Base-by-base conservation (phyloP, 768 basidiomycete species). In the Termitomyces sp. region DNA sequence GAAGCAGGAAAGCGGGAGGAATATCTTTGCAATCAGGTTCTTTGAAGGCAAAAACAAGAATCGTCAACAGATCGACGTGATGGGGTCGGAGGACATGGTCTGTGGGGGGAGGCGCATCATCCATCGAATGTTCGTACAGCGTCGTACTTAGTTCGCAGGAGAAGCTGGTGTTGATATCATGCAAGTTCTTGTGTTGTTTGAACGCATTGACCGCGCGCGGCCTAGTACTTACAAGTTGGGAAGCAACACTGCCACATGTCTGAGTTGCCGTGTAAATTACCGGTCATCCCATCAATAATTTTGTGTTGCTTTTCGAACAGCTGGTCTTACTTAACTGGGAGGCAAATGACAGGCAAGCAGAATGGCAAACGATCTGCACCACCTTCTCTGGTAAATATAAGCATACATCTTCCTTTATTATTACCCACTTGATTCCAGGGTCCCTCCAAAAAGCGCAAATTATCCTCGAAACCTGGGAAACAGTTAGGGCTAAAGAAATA, bases 41-140 rank as follows among this genome's bases (percentile, higher is more conserved):
- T 66, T 82, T 86, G 68, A 85, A 89, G 4, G 81, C 72, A 12
- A 87, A 72, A 57, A 84, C 73, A 35, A 92, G 74, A 25, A 90
- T 73, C 34, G 81, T 80, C 32, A 92, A 74, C 16, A 92, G 73
- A 48, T 80, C 80, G 50, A 93, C 75, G 66, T 94, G 92, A 63
- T 93, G 91, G 1, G 91, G 89, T 54, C 84, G 78, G 29, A 93
- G 77, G 55, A 84, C 76, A 69, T 90, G 86, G 51, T 84, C 81
- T 7, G 81, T 79, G 1, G 86, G 84, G 8, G 86, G 83, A 53
- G 82, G 83, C 21, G 77, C 74, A 34, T 82, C 80, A 49, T 71
- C 78, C 77, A 71, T 79, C 63, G 40, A 53, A 37, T 7, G 21
- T 17, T 40, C 32, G 17, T 34, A 25, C 29, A 23, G n/a, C n/a